Evolutionary conservation across 164 flowering plant species (phyloP).

Genomic region (Warburgia ugandensis): DNA sequence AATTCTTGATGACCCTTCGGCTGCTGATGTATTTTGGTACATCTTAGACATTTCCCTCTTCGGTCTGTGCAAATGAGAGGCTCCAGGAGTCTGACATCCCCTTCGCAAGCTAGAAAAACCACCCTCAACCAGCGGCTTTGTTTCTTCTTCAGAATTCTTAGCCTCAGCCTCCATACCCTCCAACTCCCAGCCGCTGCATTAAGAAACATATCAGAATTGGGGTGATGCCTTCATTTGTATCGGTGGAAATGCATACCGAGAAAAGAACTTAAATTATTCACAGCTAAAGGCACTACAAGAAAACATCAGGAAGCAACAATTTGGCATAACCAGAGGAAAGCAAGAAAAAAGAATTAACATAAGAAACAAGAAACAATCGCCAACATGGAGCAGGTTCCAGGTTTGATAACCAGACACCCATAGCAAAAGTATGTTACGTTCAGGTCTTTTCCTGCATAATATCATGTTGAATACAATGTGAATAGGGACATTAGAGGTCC

Average conservation of each 20-base stretch:
- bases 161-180: constrained; percentile 82
- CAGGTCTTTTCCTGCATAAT: too few species aligned
- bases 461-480: too few species aligned
- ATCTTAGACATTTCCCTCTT: constrained; percentile 16
- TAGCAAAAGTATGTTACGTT: too few species aligned
- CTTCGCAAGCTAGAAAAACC: constrained; percentile 25
- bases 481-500: too few species aligned
- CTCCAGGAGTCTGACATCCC: constrained; percentile 10
- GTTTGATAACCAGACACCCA: too few species aligned
- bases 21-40: constrained; percentile 8
- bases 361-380: too few species aligned
- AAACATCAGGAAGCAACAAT: too few species aligned
- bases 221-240: not conserved
- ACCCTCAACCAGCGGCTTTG: constrained; percentile 19
- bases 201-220: not conserved
- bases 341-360: too few species aligned
- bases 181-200: constrained; percentile 76
- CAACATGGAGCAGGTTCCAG: too few species aligned
- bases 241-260: not conserved
- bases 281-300: too few species aligned
- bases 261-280: too few species aligned
- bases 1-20: constrained; percentile 11
- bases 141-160: constrained; percentile 89
- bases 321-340: too few species aligned
- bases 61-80: constrained; percentile 17